Base-by-base conservation (phyloP, 2,329 filamentous ascomycete species). In the Aulographum hederae region DNA sequence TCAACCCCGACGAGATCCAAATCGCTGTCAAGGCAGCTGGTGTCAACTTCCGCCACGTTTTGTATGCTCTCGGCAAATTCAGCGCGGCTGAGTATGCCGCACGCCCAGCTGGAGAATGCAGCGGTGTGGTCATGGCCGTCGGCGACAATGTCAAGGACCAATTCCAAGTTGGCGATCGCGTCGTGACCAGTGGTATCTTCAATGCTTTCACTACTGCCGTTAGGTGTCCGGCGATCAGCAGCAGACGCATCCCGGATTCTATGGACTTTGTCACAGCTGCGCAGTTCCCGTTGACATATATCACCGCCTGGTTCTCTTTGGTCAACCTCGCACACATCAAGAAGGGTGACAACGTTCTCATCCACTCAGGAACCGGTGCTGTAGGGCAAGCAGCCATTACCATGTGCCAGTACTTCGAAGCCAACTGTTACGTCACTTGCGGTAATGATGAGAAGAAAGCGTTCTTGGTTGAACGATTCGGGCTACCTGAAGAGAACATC, bases 291-390 rank as follows among this genome's bases (percentile, higher is more conserved):
- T 28, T 39, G 13, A 34, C 42, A n/a, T 45, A 34, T 31, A 26
- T 32, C 3, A 47, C 46, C 5, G 43, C 41, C 6, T 40, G 41
- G 26, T 40, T 51, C 38, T 41, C 43, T 23, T 37, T 57, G 14
- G 35, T 47, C 17, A 42, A 50, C 4, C 33, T 45, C 20, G 48
- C 44, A 0, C 38, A 42, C 15, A 36, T 58, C 8, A 19, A 30
- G 3, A 40, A 44, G 15, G 51, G 46, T 12, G 49, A 58, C 28
- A 45, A 34, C 10, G 32, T 51, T n/a, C 35, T 53, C 2, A 42
- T 54, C 8, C 44, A 48, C 13, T 36, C 46, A 15, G 51, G 41
- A 3, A 39, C 46, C 17, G 47, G 47, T 6, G 45, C 40, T 18
- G 41, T 52, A 17, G 50, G 50, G 4, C 46, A 51, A 27, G 21